Evolutionary conservation across 2,329 filamentous ascomycete genomes (phyloP).

Genomic region (Exserohilum turcica): DNA sequence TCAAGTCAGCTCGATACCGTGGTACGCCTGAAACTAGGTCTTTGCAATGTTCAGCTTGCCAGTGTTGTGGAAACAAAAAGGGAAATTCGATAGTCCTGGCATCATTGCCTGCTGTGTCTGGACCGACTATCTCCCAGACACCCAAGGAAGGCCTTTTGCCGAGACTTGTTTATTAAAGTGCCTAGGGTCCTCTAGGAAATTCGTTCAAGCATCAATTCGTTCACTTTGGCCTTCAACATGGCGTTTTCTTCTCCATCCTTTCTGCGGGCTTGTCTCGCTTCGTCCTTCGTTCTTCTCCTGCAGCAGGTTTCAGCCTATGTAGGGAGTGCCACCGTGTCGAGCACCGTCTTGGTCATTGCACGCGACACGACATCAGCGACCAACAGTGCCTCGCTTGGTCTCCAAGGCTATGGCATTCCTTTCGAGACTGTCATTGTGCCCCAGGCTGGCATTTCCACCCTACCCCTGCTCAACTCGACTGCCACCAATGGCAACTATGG

Average conservation of each 20-base stretch:
- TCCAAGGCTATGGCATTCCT: constrained; percentile 66
- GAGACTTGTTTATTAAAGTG: constrained; percentile 42
- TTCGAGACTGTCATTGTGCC: constrained; percentile 63
- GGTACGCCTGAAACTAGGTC: constrained; percentile 23
- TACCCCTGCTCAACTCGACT: constrained; percentile 60
- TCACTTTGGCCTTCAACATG: constrained; percentile 31
- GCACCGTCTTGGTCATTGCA: constrained; percentile 62
- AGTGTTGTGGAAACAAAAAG: constrained; percentile 15
- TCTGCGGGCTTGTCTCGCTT: constrained; percentile 31
- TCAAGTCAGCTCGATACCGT: constrained; percentile 17
- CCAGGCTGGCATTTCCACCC: constrained; percentile 52
- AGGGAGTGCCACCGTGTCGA: constrained; percentile 37
- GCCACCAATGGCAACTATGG: constrained; percentile 61
- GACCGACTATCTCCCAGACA: constrained; percentile 27
- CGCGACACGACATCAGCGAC: constrained; percentile 56
- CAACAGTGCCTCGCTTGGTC: constrained; percentile 59
- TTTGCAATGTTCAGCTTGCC: constrained; percentile 1
- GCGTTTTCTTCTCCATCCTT: constrained; percentile 29
- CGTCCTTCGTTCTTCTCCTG: constrained; percentile 28
- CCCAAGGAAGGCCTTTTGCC: constrained; percentile 37
- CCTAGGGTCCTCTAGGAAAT: constrained; percentile 28
- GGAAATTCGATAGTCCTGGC: constrained; percentile 40
- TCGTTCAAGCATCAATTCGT: constrained; percentile 22
- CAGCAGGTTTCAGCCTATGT: constrained; percentile 27
- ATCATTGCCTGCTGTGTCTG: constrained; percentile 31